phyloP scores from a whole-genome alignment of 202 grass and related monocot genomes.

The Setaria italica region DNA sequence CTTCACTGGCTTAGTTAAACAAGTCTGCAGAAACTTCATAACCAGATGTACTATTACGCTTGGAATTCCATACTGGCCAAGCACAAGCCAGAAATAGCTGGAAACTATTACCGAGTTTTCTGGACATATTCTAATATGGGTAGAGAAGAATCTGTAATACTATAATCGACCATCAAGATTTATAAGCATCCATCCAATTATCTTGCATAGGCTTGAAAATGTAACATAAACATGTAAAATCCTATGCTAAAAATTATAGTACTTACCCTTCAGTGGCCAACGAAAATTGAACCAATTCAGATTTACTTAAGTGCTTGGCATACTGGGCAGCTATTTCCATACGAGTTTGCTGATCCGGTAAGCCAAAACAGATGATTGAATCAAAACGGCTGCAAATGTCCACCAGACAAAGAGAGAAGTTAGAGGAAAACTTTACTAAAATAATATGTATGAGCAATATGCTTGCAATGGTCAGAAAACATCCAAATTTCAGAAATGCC shows the following conservation, averaged over 20 bases:
- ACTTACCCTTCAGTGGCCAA: slow-evolving; percentile 84
- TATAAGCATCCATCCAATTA: not conserved
- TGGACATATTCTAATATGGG: slow-evolving; percentile 3
- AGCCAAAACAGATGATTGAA: slow-evolving; percentile 82
- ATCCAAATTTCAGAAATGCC: slow-evolving; percentile 24
- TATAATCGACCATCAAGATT: slow-evolving; percentile 25
- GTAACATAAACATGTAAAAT: slow-evolving; percentile 19
- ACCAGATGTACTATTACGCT: not conserved
- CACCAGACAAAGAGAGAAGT: slow-evolving; percentile 25
- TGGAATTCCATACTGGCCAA: not conserved
- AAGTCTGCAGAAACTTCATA: not conserved
- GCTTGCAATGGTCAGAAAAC: not conserved
- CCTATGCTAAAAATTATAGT: not conserved
- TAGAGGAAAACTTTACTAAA: not conserved
- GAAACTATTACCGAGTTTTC: slow-evolving; percentile 22
- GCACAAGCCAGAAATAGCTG: not conserved
- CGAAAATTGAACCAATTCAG: slow-evolving; percentile 77
- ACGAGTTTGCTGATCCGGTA: slow-evolving; percentile 82
- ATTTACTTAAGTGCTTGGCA: slow-evolving; percentile 81
- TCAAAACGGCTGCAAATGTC: slow-evolving; percentile 87
- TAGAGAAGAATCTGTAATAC: not conserved
- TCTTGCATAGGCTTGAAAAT: not conserved
- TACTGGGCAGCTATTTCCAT: slow-evolving; percentile 82
- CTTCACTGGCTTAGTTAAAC: not conserved
- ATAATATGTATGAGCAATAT: slow-evolving; percentile 21